Evolutionary conservation across 768 basidiomycete genomes (phyloP).

Genomic region (Tulasnella sp.): DNA sequence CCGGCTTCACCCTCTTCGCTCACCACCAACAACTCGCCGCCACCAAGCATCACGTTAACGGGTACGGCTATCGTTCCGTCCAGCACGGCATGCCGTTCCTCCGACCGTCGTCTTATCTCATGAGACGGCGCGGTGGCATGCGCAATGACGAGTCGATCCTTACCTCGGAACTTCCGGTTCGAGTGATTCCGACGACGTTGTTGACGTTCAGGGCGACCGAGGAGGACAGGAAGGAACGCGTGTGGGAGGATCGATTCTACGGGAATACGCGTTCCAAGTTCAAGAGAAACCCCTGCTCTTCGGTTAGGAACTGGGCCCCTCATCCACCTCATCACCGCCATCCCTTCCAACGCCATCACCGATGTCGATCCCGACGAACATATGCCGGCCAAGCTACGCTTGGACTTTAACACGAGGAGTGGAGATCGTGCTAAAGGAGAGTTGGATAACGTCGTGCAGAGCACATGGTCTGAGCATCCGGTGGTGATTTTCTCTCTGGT

Average conservation of each 20-base stretch:
- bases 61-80: background rate
- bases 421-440: constrained; percentile 37
- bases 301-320: constrained; percentile 66
- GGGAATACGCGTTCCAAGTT: background rate
- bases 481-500: constrained; percentile 72
- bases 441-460: constrained; percentile 48
- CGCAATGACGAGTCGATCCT: background rate
- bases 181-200: too few species aligned
- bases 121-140: background rate
- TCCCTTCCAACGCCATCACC: constrained; percentile 70
- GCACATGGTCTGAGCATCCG: constrained; percentile 66
- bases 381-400: constrained; percentile 70
- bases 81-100: background rate
- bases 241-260: background rate
- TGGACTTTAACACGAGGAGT: constrained; percentile 74
- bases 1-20: background rate
- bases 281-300: constrained; percentile 33
- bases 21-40: background rate
- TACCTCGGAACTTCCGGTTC: too few species aligned
- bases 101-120: background rate
- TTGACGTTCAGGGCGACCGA: too few species aligned
- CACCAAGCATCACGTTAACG: background rate
- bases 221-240: too few species aligned
- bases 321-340: constrained; percentile 60
- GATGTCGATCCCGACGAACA: constrained; percentile 53